Evolutionary conservation across 2,329 filamentous ascomycete genomes (phyloP).

Genomic region (Penicillium verrucosum): DNA sequence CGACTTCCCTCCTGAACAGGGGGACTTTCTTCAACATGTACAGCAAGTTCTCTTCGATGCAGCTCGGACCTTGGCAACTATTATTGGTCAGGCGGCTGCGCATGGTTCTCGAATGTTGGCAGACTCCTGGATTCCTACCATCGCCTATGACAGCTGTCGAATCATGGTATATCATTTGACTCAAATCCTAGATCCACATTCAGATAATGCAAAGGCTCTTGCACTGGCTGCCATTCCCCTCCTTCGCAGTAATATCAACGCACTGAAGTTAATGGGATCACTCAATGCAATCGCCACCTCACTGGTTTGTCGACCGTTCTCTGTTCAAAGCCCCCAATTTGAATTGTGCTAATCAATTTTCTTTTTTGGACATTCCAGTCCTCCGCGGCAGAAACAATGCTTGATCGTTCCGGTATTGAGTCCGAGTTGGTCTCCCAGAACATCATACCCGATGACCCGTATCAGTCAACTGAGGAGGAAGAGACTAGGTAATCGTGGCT

Average conservation of each 20-base stretch:
- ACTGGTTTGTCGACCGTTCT: constrained; percentile 8
- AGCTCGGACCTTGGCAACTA: constrained; percentile 21
- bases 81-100: constrained; percentile 38
- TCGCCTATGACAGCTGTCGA: constrained; percentile 49
- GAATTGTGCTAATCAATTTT: not conserved
- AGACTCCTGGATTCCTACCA: constrained; percentile 48
- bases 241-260: constrained; percentile 21
- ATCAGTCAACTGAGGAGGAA: constrained; percentile 14
- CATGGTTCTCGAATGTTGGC: constrained; percentile 44
- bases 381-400: constrained; percentile 22
- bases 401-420: constrained; percentile 21
- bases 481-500: constrained; percentile 6
- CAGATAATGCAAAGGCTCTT: constrained; percentile 21
- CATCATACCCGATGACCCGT: constrained; percentile 22
- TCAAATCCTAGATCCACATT: constrained; percentile 34
- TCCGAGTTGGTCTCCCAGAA: constrained; percentile 18
- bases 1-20: constrained; percentile 23
- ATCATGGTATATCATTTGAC: constrained; percentile 51
- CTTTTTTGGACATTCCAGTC: not conserved
- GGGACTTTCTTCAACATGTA: constrained; percentile 15
- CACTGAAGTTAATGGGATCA: constrained; percentile 20
- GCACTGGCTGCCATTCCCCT: constrained; percentile 10
- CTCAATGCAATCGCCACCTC: constrained; percentile 22
- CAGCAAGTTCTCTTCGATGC: constrained; percentile 27
- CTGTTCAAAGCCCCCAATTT: too few relatives aligned